Base-by-base conservation (phyloP, 768 basidiomycete genomes). In the Leccinellum luteum region DNA sequence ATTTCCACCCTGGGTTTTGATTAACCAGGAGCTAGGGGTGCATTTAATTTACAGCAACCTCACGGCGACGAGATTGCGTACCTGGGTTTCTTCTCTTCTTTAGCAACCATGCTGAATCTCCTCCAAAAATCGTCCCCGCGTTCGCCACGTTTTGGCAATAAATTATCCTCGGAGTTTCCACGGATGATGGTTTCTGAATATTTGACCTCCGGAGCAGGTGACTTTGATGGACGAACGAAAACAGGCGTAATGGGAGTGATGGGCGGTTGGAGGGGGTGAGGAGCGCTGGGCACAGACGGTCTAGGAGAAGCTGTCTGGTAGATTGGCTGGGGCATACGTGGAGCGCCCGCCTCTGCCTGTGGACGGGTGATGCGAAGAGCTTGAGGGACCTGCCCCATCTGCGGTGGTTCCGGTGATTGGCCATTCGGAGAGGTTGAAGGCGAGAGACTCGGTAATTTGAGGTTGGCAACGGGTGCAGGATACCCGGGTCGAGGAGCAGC, bases 81-180 rank as follows among this genome's bases (percentile, higher is more conserved):
- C 79, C 74, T 76, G 71, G 80, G 78, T 64, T 83, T 84, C 66
- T 78, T 76, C 62, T 88, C 85, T 57, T 85, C 84, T 66, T 84
- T 89, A 9, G 84, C 90, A 60, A 92, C 85, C 78, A 92, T 90
- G 59, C 87, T 89, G 73, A 92, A 93, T 38, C 91, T 79, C 58
- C 88, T 78, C 91, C 91, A 93, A 73, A 93, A 92, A 64, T 92
- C 87, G 64, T 92, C 90, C 1, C 89, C 89, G 50, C 79, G 83
- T 68, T 89, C 84, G 3, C 89, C 88, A 47, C 88, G 80, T 41
- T 76, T 77, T 2, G 89, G 86, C 8, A 92, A 69, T 3, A 89
- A 67, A 2, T 84, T 82, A 43, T 86, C 88, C 69, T 92, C 90
- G 1, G 76, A 76, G 51, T 85, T 78, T 6, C 87, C 83, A 15